phyloP scores from a whole-genome alignment of 192 early-diverging fungal genomes.

The Coemansia sp. region DNA sequence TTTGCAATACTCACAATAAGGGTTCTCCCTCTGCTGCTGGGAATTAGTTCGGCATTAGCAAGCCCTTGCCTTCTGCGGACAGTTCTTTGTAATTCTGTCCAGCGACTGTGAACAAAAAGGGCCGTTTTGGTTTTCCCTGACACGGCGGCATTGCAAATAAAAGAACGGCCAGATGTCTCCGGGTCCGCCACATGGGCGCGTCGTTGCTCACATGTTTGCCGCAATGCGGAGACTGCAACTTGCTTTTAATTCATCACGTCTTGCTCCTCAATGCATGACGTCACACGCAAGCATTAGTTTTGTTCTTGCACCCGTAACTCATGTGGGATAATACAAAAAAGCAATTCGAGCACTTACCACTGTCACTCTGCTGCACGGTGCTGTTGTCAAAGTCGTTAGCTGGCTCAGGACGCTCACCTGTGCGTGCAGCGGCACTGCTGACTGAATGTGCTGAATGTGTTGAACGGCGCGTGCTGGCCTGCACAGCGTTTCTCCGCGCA shows the following conservation, averaged over 20 bases:
- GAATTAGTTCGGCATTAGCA: conserved; percentile 3
- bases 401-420: background rate
- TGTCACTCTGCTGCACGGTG: background rate
- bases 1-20: background rate
- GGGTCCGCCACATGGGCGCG: background rate
- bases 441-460: background rate
- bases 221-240: background rate
- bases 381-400: background rate
- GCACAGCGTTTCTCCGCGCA: background rate
- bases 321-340: background rate
- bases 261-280: background rate
- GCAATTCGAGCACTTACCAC: conserved; percentile 1
- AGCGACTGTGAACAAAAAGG: background rate
- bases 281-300: background rate
- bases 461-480: background rate
- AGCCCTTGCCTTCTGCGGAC: background rate
- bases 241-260: too few relatives aligned
- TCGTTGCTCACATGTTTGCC: background rate
- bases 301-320: background rate
- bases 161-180: background rate
- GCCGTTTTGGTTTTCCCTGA: background rate
- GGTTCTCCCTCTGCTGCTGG: background rate
- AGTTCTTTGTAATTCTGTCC: background rate
- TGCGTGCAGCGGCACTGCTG: background rate
- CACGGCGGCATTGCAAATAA: background rate